These are phyloP conservation scores for Viridothelium virens DNA, from an alignment of 495 filamentous ascomycete species.

Conservation along the genomic window DNA sequence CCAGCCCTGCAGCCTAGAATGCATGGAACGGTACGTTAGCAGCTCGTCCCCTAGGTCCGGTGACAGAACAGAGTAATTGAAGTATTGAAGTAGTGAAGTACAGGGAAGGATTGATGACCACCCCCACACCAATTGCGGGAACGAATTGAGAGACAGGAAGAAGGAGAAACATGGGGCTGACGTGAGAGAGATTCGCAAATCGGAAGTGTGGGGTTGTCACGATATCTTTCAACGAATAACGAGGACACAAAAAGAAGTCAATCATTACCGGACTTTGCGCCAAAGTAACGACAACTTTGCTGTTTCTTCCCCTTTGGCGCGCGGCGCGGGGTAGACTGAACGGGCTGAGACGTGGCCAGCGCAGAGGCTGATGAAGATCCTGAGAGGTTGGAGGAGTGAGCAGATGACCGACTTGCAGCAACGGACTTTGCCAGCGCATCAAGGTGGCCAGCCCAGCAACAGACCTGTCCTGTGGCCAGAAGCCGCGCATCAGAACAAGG, in stretches of 20 bases:
- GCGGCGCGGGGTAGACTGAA: not conserved
- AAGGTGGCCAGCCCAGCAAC: not conserved
- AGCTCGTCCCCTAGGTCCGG: not conserved
- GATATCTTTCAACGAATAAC: not conserved
- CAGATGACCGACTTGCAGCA: constrained; percentile 13
- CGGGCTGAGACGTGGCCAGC: constrained; percentile 9
- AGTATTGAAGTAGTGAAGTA: not conserved
- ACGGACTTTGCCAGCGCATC: constrained; percentile 8
- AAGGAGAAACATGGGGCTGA: constrained; percentile 4
- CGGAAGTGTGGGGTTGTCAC: not conserved
- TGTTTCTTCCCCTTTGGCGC: constrained; percentile 17
- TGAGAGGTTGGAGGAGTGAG: constrained; percentile 13
- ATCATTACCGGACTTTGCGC: constrained; percentile 27
- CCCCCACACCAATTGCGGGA: constrained; percentile 3
- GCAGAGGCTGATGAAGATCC: constrained; percentile 12
- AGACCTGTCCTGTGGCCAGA: not conserved
- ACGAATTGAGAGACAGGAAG: not conserved
- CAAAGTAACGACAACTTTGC: constrained; percentile 30
- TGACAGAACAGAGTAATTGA: not conserved
- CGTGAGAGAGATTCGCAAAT: not conserved
- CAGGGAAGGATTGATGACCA: not conserved
- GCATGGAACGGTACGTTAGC: not conserved
- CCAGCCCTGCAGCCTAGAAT: constrained; percentile 32
- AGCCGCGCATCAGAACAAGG: not conserved
- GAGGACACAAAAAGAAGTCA: not conserved